Conservation (phyloP, 345 rosid genomes). For the Populus pruinosa region DNA sequence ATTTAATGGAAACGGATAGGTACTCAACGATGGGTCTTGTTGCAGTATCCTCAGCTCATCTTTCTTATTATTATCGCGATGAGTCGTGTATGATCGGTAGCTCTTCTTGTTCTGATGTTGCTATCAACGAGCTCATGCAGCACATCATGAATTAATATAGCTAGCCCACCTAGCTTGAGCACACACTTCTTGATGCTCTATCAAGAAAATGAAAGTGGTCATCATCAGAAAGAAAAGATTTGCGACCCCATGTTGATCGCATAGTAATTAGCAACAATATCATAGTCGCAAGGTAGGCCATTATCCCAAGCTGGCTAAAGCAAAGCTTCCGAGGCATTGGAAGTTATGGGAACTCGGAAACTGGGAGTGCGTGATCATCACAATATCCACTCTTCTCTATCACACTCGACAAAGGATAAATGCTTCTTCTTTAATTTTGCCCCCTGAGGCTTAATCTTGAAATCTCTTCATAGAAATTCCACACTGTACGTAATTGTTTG, state of each 20-base stretch:
- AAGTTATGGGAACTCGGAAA: background rate
- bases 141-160: background rate
- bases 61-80: no score
- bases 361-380: background rate
- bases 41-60: no score
- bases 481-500: no score
- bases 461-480: no score
- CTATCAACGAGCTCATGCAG: background rate
- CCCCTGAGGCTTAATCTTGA: no score
- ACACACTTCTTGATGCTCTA: background rate
- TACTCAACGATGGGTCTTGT: no score
- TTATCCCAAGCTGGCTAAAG: background rate
- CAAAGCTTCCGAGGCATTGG: background rate
- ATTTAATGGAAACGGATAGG: no score
- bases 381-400: background rate
- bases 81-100: no score
- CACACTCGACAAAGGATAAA: no score
- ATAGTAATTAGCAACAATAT: background rate
- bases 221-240: background rate
- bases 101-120: no score
- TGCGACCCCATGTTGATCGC: conserved; percentile 9
- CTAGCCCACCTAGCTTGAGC: background rate
- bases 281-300: background rate
- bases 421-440: no score
- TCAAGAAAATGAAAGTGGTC: background rate